phyloP scores from a whole-genome alignment of 2,329 filamentous ascomycete genomes.

The Ceratocystis colombiana region DNA sequence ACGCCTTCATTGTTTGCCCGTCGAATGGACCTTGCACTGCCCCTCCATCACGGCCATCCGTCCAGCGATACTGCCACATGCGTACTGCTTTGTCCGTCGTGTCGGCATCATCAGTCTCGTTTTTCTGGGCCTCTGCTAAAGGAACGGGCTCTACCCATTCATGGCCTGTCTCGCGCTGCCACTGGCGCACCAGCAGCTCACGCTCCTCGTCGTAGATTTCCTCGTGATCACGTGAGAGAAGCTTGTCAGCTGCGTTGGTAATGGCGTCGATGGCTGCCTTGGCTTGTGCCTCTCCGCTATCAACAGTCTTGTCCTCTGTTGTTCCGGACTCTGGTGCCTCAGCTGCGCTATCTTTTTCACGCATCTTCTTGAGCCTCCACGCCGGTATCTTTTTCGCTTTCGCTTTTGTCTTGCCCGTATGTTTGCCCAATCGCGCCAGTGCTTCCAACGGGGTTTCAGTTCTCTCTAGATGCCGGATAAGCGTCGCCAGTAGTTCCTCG shows the following conservation, averaged over 20 bases:
- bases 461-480: slow-evolving; percentile 64
- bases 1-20: slow-evolving; percentile 72
- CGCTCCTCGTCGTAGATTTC: slow-evolving; percentile 90
- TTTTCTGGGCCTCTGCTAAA: slow-evolving; percentile 30
- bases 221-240: slow-evolving; percentile 69
- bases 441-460: slow-evolving; percentile 85
- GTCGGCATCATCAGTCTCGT: slow-evolving; percentile 20
- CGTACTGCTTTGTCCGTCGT: slow-evolving; percentile 28
- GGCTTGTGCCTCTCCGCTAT: slow-evolving; percentile 58
- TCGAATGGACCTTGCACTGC: slow-evolving; percentile 77
- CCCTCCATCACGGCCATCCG: slow-evolving; percentile 70
- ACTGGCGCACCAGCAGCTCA: slow-evolving; percentile 73
- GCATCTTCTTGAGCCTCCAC: slow-evolving; percentile 61
- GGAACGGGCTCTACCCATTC: slow-evolving; percentile 51
- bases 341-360: slow-evolving; percentile 40
- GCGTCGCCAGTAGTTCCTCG: slow-evolving; percentile 58
- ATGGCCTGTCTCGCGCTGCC: slow-evolving; percentile 74
- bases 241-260: slow-evolving; percentile 78
- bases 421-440: slow-evolving; percentile 65
- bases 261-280: slow-evolving; percentile 68
- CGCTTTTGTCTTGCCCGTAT: slow-evolving; percentile 42
- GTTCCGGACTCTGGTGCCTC: slow-evolving; percentile 46
- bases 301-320: slow-evolving; percentile 57
- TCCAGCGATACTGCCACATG: slow-evolving; percentile 91
- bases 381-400: slow-evolving; percentile 50